Evolutionary conservation across 2,329 filamentous ascomycete genomes (phyloP).

Genomic region (Daldinia sp.): DNA sequence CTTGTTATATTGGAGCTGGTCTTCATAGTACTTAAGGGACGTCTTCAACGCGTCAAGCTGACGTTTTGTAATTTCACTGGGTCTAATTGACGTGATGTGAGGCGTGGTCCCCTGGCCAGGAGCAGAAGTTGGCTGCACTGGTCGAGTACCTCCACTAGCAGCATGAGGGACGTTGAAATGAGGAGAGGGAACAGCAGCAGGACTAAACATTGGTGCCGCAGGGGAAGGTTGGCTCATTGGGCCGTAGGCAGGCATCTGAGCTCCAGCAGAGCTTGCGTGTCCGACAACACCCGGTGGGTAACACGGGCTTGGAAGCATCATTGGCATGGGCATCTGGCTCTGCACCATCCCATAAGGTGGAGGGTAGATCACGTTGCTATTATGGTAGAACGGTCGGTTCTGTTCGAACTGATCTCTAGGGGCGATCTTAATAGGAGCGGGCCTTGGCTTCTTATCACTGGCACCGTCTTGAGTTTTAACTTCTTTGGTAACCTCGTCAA

Average conservation of each 20-base stretch:
- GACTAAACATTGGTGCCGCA: slow-evolving; percentile 30
- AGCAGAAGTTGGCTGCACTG: slow-evolving; percentile 17
- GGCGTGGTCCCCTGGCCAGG: slow-evolving; percentile 49
- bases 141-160: slow-evolving; percentile 14
- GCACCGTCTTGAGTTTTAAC: slow-evolving; percentile 43
- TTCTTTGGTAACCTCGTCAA: slow-evolving; percentile 19
- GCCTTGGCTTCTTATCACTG: slow-evolving; percentile 50
- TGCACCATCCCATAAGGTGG: slow-evolving; percentile 36
- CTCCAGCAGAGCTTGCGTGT: slow-evolving; percentile 34
- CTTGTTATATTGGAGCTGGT: slow-evolving; percentile 71
- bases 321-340: slow-evolving; percentile 39
- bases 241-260: slow-evolving; percentile 37
- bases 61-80: slow-evolving; percentile 71
- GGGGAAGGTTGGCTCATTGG: slow-evolving; percentile 37
- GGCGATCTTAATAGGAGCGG: slow-evolving; percentile 53
- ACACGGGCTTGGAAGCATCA: slow-evolving; percentile 43
- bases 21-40: slow-evolving; percentile 68
- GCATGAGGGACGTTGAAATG: slow-evolving; percentile 16
- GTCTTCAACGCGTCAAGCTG: slow-evolving; percentile 65
- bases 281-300: slow-evolving; percentile 41
- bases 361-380: slow-evolving; percentile 60
- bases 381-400: slow-evolving; percentile 59
- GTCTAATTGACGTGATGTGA: slow-evolving; percentile 69
- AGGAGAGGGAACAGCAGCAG: slow-evolving; percentile 30
- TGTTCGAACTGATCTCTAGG: slow-evolving; percentile 62